Evolutionary conservation across 2,329 filamentous ascomycete species (phyloP).

Genomic region (Alternaria dauci): DNA sequence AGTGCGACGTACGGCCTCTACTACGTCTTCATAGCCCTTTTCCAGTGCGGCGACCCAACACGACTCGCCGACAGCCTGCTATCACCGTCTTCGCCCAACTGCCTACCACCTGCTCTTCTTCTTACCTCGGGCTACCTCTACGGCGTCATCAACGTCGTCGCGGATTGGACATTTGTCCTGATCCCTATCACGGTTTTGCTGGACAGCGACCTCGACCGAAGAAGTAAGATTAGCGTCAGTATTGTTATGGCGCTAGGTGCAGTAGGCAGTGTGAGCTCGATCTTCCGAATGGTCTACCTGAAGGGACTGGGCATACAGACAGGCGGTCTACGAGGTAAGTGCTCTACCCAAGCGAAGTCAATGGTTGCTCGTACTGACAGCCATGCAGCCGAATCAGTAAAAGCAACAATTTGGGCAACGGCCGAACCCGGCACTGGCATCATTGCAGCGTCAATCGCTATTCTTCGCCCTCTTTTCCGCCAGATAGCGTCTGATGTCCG

Average conservation of each 20-base stretch:
- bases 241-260: slow-evolving; percentile 57
- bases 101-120: slow-evolving; percentile 34
- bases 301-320: slow-evolving; percentile 31
- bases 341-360: neutral
- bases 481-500: slow-evolving; percentile 33
- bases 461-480: slow-evolving; percentile 57
- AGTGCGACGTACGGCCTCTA: slow-evolving; percentile 33
- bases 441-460: slow-evolving; percentile 58
- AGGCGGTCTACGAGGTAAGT: slow-evolving; percentile 19
- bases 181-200: slow-evolving; percentile 45
- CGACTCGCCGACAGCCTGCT: slow-evolving; percentile 34
- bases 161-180: slow-evolving; percentile 48
- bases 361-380: slow-evolving; percentile 11
- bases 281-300: slow-evolving; percentile 46
- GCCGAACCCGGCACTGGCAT: slow-evolving; percentile 62
- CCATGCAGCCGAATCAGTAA: slow-evolving; percentile 42
- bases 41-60: slow-evolving; percentile 42
- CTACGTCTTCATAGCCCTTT: slow-evolving; percentile 41
- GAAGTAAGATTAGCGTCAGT: slow-evolving; percentile 57
- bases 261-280: slow-evolving; percentile 42
- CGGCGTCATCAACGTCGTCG: slow-evolving; percentile 42
- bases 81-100: slow-evolving; percentile 21
- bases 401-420: slow-evolving; percentile 57
- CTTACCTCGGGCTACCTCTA: slow-evolving; percentile 43
- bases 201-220: slow-evolving; percentile 54